Evolutionary conservation across 352 stramenopile species (phyloP), one percentile per base, ranked within the genome.

Genomic region (Globisporangium canariense): DNA sequence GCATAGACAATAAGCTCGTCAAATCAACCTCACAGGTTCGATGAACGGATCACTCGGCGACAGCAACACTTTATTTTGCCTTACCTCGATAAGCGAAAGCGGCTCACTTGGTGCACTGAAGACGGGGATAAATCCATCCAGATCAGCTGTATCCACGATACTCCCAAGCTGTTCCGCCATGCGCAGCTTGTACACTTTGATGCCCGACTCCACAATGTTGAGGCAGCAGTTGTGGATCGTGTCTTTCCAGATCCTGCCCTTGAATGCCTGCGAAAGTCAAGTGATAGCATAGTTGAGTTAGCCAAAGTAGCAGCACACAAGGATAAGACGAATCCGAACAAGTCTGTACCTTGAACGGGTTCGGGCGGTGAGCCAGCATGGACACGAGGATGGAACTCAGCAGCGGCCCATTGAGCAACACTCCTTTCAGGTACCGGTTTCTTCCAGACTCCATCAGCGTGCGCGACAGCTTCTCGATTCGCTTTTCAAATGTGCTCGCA

Each of bases 191-290:
- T 93, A 93, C 38, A 92, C 47, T 62, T 93, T 92, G 62, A 90
- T 79, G 13, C 68, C 85, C 1, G 84, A 90, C 64, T 91, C 81
- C 25, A 93, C 81, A 55, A 92, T 79, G 60, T 88, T 91, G 22
- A 91, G 72, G 49, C 85, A 93, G 62, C 85, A 93, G 40, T 91
- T 90, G 64, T 90, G 76, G 58, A 93, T 88, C 30, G 78, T 83
- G 10, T 91, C 81, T 60, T 89, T 87, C 83, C 85, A 93, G 46
- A 92, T 77, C 25, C 73, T 71, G 0, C 83, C 79, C 2, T 69
- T 73, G 41, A 93, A 93, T 18, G 74, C 83, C 84, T 93, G 56
- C 5, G 4, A 56, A 22, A 32, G 30, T 38, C 45, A 56, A 16
- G 32, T 22, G 18, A n/a, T 20, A 55, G 11, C 16, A 32, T 6